Base-by-base conservation (phyloP, 2,329 filamentous ascomycete genomes). In the Beauveria asiatica region DNA sequence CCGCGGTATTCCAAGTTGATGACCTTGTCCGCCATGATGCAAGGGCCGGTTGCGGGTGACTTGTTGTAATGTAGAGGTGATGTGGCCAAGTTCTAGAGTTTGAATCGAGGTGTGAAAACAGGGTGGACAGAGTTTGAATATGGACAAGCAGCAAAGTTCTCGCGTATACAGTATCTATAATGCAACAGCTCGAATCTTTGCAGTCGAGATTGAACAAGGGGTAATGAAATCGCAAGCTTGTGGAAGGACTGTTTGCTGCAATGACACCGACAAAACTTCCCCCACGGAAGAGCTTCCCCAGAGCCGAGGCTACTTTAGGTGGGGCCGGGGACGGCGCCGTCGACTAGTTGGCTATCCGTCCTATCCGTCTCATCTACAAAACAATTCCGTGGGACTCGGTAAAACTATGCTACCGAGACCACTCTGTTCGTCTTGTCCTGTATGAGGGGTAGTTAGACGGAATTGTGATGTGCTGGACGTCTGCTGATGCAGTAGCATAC, bases 1-100 rank as follows among this genome's bases (percentile, higher is more conserved):
- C 73, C 74, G 57, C 69, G 73, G 65, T 75, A 76, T 62, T 77
- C 74, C 62, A 77, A 62, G 9, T 62, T 66, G 64, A 77, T 69
- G 65, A 73, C 67, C 27, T 62, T 53, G 46, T 52, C 56, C 5
- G 37, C 1, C 56, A 59, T 59, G 23, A 23, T 37, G 21, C 13
- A 2, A n/a, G 27, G 10, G 42, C 1, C 11, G 25, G 25, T 30
- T 3, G 16, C 23, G 16, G 23, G 30, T 10, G 39, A 42, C 17
- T 16, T 42, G 39, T 42, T 42, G 16, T 30, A 30, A 30, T 30
- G 25, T 9, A 19, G 10, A 4, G 10, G 49, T n/a, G 27, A 39
- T 39, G 30, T 39, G 11, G 50, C 13, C 6, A 41, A 8, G 3
- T n/a, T 23, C 19, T 4, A 19, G 17, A 2, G 25, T 6, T 6